Evolutionary conservation across 2,329 filamentous ascomycete species (phyloP), one percentile per base, ranked within the genome.

Genomic region (Fusarium keratoplasticum): DNA sequence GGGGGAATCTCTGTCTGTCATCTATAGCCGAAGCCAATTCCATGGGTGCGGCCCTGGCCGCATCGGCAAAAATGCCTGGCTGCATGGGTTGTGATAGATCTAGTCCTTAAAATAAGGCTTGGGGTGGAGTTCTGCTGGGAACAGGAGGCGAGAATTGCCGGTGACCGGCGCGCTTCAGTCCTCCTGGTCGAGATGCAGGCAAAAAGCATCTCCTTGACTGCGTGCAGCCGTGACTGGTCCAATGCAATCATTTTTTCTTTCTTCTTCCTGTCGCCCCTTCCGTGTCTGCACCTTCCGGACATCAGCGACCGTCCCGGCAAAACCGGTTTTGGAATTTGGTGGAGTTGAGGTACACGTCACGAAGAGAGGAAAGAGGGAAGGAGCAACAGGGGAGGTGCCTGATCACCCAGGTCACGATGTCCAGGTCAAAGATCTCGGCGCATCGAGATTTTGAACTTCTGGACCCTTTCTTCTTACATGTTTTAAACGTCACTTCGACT

Each of bases 361-460:
- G 52, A 52, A n/a, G 50, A 31, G 50, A 35, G 33, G 55, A 18
- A n/a, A 62, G 65, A 67, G 69, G 63, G 72, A 70, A 57, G 50
- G 67, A 55, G 68, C 61, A 60, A 50, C 52, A 58, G 27, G 22
- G 69, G 66, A 60, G 31, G 38, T 74, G 69, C 69, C 69, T 73
- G 69, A 58, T 64, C 64, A 47, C 54, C n/a, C 25, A 25, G 57
- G n/a, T 42, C 42, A 47, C 61, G 40, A 61, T 72, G 50, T 36
- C 36, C 22, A n/a, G 38, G 57, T 55, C 31, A 33, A 44, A 62
- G 44, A 74, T 74, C 64, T 55, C 68, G 42, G 54, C 61, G 52
- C 71, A 74, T 74, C 71, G 71, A 74, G 71, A 74, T 74, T 74
- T 47, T 60, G 57, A 69, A 33, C 40, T 38, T 18, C 44, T 66